Conservation (phyloP, 2,329 filamentous ascomycete species). For the Aaosphaeria pasadenensis region DNA sequence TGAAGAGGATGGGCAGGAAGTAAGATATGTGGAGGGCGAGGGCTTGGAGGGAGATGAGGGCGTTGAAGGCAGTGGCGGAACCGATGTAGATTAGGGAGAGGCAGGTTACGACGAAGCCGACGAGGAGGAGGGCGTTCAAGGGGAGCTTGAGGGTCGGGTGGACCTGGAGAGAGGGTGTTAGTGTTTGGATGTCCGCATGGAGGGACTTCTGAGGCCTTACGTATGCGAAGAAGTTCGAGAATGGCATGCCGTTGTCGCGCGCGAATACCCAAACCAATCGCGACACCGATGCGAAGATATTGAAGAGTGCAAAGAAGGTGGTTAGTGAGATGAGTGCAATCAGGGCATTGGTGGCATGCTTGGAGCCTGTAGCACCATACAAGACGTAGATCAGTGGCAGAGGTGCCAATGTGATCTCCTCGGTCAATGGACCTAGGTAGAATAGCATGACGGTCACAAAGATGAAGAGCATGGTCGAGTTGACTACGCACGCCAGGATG, state of each 20-base stretch:
- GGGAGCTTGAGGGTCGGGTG: conserved; percentile 27
- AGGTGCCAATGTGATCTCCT: conserved; percentile 28
- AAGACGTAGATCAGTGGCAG: conserved; percentile 51
- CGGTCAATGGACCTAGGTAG: conserved; percentile 40
- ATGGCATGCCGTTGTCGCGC: conserved; percentile 33
- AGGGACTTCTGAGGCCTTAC: conserved; percentile 25
- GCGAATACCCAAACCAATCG: conserved; percentile 38
- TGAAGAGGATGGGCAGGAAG: conserved; percentile 23
- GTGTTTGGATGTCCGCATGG: no score
- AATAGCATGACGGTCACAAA: conserved; percentile 45
- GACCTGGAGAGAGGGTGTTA: conserved; percentile 30
- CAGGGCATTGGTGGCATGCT: conserved; percentile 42
- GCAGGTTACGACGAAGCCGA: conserved; percentile 24
- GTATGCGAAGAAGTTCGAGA: conserved; percentile 22
- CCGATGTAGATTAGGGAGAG: conserved; percentile 35
- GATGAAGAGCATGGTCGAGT: conserved; percentile 40
- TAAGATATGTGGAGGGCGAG: conserved; percentile 29
- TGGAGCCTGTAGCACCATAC: conserved; percentile 22
- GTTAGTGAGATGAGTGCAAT: conserved; percentile 24
- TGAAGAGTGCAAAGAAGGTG: conserved; percentile 36
- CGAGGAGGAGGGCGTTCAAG: conserved; percentile 23
- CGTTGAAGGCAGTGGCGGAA: conserved; percentile 33
- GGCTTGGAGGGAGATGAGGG: conserved; percentile 28
- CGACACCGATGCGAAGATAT: conserved; percentile 39
- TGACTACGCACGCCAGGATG: conserved; percentile 43